A percentile compares a stretch with the other conserved stretches of the same genome.
Evolutionary conservation across 768 basidiomycete species (phyloP).

Genomic region (Gautieria morchelliformis): DNA sequence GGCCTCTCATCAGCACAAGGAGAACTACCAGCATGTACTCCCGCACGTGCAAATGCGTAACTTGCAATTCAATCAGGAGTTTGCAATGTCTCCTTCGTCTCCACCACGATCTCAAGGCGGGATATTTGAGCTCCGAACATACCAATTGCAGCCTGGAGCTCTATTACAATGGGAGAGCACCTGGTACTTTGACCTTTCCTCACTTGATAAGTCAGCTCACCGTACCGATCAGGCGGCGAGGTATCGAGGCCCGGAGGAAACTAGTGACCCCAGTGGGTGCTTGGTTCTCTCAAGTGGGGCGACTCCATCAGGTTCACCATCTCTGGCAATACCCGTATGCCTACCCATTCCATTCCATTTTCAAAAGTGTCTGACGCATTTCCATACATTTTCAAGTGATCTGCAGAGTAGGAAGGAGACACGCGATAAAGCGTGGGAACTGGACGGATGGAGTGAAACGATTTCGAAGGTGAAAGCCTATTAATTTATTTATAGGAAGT

Average conservation of each 20-base stretch:
- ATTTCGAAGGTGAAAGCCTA: conserved; percentile 67
- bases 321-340: conserved; percentile 95
- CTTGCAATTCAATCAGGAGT: conserved; percentile 82
- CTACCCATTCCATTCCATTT: background rate
- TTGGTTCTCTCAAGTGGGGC: conserved; percentile 87
- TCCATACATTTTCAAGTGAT: conserved; percentile 32
- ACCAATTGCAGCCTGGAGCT: conserved; percentile 80
- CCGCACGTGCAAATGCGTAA: conserved; percentile 67
- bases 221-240: conserved; percentile 56
- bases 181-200: conserved; percentile 41
- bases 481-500: background rate
- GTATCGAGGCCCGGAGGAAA: conserved; percentile 87
- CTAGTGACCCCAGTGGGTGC: conserved; percentile 81
- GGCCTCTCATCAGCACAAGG: conserved; percentile 39
- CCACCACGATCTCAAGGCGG: conserved; percentile 84
- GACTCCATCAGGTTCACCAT: conserved; percentile 85
- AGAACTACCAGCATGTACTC: conserved; percentile 63
- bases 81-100: conserved; percentile 88
- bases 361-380: conserved; percentile 7
- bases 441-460: conserved; percentile 93
- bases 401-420: conserved; percentile 74
- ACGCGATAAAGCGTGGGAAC: conserved; percentile 86
- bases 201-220: background rate
- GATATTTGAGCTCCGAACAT: conserved; percentile 86
- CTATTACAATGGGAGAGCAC: conserved; percentile 92